Base-by-base conservation (phyloP, 2,329 filamentous ascomycete genomes). In the Cladosporium sp. region DNA sequence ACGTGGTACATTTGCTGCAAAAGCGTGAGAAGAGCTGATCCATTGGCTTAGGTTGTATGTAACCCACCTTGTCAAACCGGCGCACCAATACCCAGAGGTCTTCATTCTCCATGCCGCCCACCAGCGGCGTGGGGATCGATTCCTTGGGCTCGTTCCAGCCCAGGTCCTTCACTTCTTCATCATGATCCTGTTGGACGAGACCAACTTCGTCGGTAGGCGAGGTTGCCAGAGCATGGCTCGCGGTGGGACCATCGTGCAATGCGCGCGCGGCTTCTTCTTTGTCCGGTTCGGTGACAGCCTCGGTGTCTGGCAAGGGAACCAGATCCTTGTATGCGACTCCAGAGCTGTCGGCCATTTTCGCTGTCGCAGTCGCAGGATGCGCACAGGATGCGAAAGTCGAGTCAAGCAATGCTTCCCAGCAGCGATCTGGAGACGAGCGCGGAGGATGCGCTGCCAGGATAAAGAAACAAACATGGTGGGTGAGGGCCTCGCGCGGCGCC, bases 11-110 rank as follows among this genome's bases (percentile, higher is more conserved):
- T 79, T 80, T 83, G 80, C 80, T 78, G 35, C 6, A 35, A 41
- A 10, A 4, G 48, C 70, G 43, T 46, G 37, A 41, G 13, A 33
- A 43, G 33, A 13, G 14, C 5, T 13, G 18, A 43, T 43, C n/a
- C 13, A 22, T 13, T 28, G 13, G 18, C 13, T 28, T n/a, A 37
- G 4, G 19, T 40, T 8, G 9, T 10, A 3, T 1, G 22, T 9
- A n/a, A 56, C 60, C 34, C 62, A 81, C 81, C 74, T 89, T 89
- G 66, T 91, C 84, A 67, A 91, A 90, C 1, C 87, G 77, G 19
- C 87, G 75, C 31, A 88, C 72, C 14, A 90, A 71, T 45, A 87
- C 72, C 84, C 86, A 90, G 0, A 89, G 68, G 56, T 89, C 83
- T 37, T 90, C 85, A 57, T 90, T 90, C 10, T 75, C 74, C 54